These are phyloP conservation scores for Emiliania huxleyi DNA, from an alignment of 78 protist genomes.

Conservation along the genomic window DNA sequence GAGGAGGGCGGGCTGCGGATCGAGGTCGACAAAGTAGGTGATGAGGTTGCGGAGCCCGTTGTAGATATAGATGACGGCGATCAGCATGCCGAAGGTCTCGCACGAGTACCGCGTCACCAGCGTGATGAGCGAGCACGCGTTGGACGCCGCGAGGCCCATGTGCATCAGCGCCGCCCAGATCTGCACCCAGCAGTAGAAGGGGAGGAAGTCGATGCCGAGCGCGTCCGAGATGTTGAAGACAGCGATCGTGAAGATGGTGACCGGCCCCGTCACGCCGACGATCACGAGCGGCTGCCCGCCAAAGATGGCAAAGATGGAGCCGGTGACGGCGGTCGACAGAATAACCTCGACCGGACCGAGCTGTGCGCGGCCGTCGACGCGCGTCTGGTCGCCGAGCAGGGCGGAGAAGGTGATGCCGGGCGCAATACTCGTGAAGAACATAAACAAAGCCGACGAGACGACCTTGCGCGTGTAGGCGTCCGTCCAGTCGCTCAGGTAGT, in stretches of 20 bases:
- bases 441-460: neutral
- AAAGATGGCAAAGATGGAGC: neutral
- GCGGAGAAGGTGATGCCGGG: neutral
- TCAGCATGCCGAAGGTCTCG: neutral
- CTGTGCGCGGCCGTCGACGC: too few relatives aligned
- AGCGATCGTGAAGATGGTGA: neutral
- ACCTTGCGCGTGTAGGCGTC: neutral
- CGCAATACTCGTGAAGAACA: neutral
- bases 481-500: neutral
- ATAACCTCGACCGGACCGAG: neutral
- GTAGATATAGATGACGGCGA: neutral
- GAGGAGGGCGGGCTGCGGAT: neutral
- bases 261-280: constrained; percentile 13
- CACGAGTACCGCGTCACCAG: neutral
- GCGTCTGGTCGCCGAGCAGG: neutral
- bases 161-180: neutral
- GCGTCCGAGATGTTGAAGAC: neutral
- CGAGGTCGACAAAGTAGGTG: neutral
- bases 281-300: neutral
- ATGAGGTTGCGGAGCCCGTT: neutral
- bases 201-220: neutral
- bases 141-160: neutral
- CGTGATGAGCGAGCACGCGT: neutral
- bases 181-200: neutral
- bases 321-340: neutral